phyloP scores from a whole-genome alignment of 2,329 filamentous ascomycete species.

The Cordyceps tenuipes region DNA sequence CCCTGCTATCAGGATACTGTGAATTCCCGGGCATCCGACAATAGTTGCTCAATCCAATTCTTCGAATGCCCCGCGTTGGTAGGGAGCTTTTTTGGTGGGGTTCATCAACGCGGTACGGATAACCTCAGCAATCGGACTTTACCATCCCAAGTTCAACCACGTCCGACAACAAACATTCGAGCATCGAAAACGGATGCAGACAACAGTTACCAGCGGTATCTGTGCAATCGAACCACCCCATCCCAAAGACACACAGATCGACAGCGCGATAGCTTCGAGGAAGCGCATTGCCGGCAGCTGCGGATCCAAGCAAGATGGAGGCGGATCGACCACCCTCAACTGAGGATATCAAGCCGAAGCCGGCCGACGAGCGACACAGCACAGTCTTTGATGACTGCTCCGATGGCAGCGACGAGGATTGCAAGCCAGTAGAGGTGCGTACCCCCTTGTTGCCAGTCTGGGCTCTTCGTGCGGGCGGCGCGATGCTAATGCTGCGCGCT shows the following conservation, averaged over 20 bases:
- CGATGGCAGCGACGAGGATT: constrained; percentile 44
- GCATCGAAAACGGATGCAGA: background rate
- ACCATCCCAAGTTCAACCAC: background rate
- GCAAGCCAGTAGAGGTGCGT: constrained; percentile 40
- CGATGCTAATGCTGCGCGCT: background rate
- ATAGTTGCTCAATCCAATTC: background rate
- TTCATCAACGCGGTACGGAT: background rate
- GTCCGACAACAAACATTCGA: background rate
- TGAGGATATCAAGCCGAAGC: background rate
- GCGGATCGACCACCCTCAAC: background rate
- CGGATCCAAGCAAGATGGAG: constrained; percentile 1
- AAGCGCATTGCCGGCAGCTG: background rate
- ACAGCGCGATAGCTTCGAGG: background rate
- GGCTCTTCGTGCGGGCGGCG: background rate
- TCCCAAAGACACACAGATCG: background rate
- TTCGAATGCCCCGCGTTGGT: background rate
- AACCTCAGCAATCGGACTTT: background rate
- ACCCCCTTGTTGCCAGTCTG: constrained; percentile 3
- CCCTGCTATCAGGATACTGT: background rate
- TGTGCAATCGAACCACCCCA: background rate
- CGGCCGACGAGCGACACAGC: constrained; percentile 1
- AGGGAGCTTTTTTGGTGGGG: constrained; percentile 6
- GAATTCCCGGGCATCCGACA: background rate
- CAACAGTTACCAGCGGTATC: background rate
- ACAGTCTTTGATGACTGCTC: constrained; percentile 29